Base-by-base conservation (phyloP, 768 basidiomycete genomes). In the Suillus variegatus region DNA sequence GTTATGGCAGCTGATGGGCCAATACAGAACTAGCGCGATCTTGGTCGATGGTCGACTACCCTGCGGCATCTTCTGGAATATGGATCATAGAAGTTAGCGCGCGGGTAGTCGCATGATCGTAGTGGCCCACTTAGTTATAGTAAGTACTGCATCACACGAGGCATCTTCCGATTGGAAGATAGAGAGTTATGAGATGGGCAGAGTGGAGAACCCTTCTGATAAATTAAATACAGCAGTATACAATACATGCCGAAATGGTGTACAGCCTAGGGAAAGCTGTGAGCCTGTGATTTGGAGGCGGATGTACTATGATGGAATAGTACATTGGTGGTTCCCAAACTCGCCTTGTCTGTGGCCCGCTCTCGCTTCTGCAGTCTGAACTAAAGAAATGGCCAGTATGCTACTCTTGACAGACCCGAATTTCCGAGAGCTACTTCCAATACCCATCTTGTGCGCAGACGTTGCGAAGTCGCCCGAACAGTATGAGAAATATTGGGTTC, bases 401-500 rank as follows among this genome's bases (percentile, higher is more conserved):
- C 46, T 22, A 47, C 46, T 47, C 51, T 52, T 52, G 51, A 52
- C 51, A 28, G 51, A 52, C 51, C 51, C 51, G 7, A 18, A 28
- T 25, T 52, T 52, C 8, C 22, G 18, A 52, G 51, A 52, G 14
- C 22, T 16, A 25, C 7, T 52, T 28, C 25, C 25, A 0, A 28
- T 28, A 52, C 8, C 51, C 25, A 6, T 28, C 28, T 40, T 63
- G 7, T 63, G 54, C 40, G 20, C 18, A 36, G 52, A 63, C 1
- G 40, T 63, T 14, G 35, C n/a, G 12, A 40, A 25, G 25, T 56
- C 62, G 3, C 38, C 25, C 16, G 4, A 52, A 41, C 46, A 22
- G 16, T 63, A 56, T 63, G 22, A 36, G 10, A 63, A 63, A 38
- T 52, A 63, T 32, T 35, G 52, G 51, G 47, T 63, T 28, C 22